Evolutionary conservation across 75 land plant species (phyloP).

Genomic region (Cryptomeria japonica): DNA sequence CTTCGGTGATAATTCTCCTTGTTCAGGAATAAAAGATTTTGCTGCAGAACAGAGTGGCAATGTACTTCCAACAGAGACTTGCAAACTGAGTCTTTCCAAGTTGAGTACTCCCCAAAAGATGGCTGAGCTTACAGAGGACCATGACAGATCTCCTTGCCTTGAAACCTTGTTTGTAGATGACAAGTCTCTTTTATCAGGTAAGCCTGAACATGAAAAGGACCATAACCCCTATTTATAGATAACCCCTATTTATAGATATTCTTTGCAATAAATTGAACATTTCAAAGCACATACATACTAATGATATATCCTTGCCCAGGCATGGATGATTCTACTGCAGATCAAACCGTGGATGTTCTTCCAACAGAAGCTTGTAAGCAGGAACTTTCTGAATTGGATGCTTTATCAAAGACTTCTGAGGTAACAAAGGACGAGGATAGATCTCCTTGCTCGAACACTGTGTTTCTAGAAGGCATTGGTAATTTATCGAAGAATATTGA

Average conservation of each 20-base stretch:
- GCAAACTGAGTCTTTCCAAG: neutral
- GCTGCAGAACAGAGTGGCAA: neutral
- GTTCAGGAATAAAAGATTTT: neutral
- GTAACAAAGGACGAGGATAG: neutral
- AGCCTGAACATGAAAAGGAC: neutral
- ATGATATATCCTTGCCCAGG: neutral
- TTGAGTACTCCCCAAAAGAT: neutral
- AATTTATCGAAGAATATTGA: neutral
- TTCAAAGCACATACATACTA: neutral
- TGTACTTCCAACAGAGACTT: neutral
- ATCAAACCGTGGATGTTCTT: neutral
- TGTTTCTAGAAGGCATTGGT: neutral
- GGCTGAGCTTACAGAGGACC: neutral
- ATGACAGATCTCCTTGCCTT: neutral
- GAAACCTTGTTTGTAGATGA: neutral
- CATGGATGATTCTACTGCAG: neutral
- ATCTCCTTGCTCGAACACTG: neutral
- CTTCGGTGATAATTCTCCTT: neutral
- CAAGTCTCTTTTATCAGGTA: neutral
- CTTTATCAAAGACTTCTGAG: neutral
- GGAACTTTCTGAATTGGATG: neutral
- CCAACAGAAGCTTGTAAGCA: neutral
- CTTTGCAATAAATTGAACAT: neutral
- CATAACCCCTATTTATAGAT: neutral
- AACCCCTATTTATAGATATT: neutral